Evolutionary conservation across 2,329 filamentous ascomycete species (phyloP).

Genomic region (Pseudocercospora pini-densiflorae): DNA sequence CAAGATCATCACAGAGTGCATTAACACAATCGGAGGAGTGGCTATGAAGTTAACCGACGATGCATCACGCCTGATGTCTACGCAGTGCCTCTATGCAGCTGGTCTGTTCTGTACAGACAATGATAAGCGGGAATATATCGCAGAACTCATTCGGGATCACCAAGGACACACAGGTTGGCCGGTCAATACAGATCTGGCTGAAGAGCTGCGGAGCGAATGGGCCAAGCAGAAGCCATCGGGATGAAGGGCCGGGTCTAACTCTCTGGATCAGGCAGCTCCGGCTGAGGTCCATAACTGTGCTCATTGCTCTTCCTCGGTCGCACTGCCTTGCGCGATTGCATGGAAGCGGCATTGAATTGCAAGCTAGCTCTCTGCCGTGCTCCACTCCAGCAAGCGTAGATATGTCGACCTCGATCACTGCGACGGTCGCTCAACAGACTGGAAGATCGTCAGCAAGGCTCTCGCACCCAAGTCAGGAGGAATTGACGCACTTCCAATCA

Average conservation of each 20-base stretch:
- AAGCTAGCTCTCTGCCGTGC: background rate
- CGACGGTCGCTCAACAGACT: constrained; percentile 4
- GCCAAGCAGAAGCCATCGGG: constrained; percentile 22
- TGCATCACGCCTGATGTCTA: constrained; percentile 50
- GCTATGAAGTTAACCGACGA: constrained; percentile 51
- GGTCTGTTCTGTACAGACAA: constrained; percentile 49
- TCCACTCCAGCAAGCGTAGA: background rate
- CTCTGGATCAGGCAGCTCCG: background rate
- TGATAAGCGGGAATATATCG: constrained; percentile 43
- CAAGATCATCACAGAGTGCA: constrained; percentile 51
- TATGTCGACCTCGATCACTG: background rate
- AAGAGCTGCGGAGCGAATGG: constrained; percentile 34
- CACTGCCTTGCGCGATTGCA: background rate
- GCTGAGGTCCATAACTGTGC: background rate
- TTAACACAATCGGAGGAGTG: constrained; percentile 57
- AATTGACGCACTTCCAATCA: constrained; percentile 32
- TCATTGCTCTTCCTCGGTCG: background rate
- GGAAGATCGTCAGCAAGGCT: background rate
- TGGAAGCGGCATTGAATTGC: background rate
- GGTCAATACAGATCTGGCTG: constrained; percentile 36
- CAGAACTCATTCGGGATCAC: constrained; percentile 45
- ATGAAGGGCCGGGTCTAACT: background rate
- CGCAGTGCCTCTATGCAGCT: constrained; percentile 50
- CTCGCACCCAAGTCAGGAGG: background rate
- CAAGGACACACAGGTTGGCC: constrained; percentile 50